Evolutionary conservation across 108 stramenopile species (phyloP), one percentile per base, ranked within the genome.

Genomic region (Ochromonas danica): DNA sequence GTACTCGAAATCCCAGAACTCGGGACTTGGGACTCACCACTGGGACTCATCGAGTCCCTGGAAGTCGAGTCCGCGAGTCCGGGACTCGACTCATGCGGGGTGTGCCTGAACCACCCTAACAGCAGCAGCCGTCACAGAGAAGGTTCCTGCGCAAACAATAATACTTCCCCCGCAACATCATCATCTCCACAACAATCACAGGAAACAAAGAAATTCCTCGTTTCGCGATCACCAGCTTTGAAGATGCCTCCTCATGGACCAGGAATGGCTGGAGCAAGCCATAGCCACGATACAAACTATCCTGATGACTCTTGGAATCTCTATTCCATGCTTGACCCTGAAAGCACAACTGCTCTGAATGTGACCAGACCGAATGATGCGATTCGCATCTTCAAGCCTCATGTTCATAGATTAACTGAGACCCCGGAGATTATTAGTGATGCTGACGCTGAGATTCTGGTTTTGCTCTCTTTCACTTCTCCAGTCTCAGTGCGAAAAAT

Each of bases 271-370:
- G 72, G 72, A 14, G 72, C 31, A 27, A 36, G n/a, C 6, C 72
- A 75, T 60, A 35, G 14, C 17, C 72, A 75, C 51, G 72, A 75
- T 36, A 10, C 40, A 41, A 70, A 80, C 0, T 80, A 80, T 35
- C 79, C 79, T 36, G 79, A 80, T 45, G 79, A 80, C 40, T 0
- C 1, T 3, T 80, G 79, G 79, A 80, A 80, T 39, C 70, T 80
- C 0, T 80, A 80, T 28, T 43, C 61, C 10, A 61, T 62, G 42
- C 27, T 80, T 1, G 79, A 70, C 0, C n/a, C 72, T 6, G 25
- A 39, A 27, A 0, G 1, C 1, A 65, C 79, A 1, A 35, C 28
- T 1, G 43, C 57, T 10, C 33, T 80, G 0, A 80, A 80, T 35
- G 22, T 45, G 14, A 65, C 79, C 22, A 0, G 31, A 39, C 3